Percentiles rank a stretch among this genome's conserved stretches.
These are phyloP conservation scores for Pelomyxa schiedti DNA, from an alignment of 78 protist species.

Conservation along the genomic window DNA sequence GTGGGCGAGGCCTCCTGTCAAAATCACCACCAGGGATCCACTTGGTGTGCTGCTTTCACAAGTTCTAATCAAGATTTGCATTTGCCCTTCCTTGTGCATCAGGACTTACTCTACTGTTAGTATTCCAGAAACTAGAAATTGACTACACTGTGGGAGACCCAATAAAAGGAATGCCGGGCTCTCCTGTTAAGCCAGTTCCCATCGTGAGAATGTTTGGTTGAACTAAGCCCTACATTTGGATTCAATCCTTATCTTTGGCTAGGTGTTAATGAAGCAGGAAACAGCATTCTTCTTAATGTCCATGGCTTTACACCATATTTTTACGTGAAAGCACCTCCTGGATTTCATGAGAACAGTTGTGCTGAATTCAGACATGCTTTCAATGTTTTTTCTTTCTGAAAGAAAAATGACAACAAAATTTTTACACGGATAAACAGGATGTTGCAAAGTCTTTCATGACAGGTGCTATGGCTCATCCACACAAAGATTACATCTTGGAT, in stretches of 20 bases:
- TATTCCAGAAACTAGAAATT: constrained; percentile 45
- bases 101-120: no score
- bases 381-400: constrained; percentile 13
- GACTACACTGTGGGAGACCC: constrained; percentile 26
- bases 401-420: neutral
- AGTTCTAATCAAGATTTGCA: no score
- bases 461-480: neutral
- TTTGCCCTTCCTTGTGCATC: no score
- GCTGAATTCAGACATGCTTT: constrained; percentile 12
- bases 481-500: neutral
- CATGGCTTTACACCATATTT: constrained; percentile 96
- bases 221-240: no score
- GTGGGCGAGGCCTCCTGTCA: no score
- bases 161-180: constrained; percentile 61
- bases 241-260: no score
- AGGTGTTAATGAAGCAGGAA: constrained; percentile 74
- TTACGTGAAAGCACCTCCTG: constrained; percentile 72
- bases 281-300: constrained; percentile 75
- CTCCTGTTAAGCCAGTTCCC: constrained; percentile 46
- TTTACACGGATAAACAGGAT: constrained; percentile 1
- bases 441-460: neutral
- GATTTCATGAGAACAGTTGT: constrained; percentile 22
- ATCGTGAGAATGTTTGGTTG: constrained; percentile 90
- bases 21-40: no score
- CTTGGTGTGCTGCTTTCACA: no score